phyloP scores from a whole-genome alignment of 2,329 filamentous ascomycete species.

The Cladosporium sp. region DNA sequence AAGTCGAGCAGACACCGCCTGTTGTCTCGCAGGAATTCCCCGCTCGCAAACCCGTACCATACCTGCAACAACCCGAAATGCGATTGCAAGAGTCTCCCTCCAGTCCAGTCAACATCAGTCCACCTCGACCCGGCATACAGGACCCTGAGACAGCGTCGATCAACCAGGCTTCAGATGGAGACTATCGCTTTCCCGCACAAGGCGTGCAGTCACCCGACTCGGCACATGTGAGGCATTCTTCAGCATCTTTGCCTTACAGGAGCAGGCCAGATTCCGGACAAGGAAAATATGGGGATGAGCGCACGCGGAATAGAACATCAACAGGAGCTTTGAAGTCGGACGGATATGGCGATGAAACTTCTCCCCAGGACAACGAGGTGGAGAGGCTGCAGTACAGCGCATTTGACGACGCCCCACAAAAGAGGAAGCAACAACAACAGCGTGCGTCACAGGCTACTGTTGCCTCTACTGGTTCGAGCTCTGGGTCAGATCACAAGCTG shows the following conservation, averaged over 20 bases:
- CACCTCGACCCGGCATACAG: conserved; percentile 25
- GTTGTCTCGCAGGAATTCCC: conserved; percentile 6
- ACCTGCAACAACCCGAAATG: conserved; percentile 21
- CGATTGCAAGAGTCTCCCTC: conserved; percentile 30
- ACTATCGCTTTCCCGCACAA: conserved; percentile 16
- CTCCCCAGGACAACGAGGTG: conserved; percentile 23
- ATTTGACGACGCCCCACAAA: conserved; percentile 35
- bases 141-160: conserved; percentile 30
- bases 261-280: conserved; percentile 17
- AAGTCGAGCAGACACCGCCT: conserved; percentile 12
- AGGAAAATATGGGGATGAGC: conserved; percentile 5
- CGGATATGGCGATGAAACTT: conserved; percentile 2
- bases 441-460: conserved; percentile 29
- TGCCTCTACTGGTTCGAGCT: conserved; percentile 28
- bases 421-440: conserved; percentile 23
- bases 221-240: conserved; percentile 14
- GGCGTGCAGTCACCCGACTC: conserved; percentile 24
- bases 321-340: conserved; percentile 15
- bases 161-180: conserved; percentile 9
- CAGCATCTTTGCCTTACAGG: conserved; percentile 19
- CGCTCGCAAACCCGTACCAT: conserved; percentile 8
- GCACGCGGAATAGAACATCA: conserved; percentile 17
- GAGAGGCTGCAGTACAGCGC: conserved; percentile 47
- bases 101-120: conserved; percentile 31
- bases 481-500: conserved; percentile 23